These are phyloP conservation scores for Passiflora organensis DNA, from an alignment of 345 rosid species.

Conservation along the genomic window DNA sequence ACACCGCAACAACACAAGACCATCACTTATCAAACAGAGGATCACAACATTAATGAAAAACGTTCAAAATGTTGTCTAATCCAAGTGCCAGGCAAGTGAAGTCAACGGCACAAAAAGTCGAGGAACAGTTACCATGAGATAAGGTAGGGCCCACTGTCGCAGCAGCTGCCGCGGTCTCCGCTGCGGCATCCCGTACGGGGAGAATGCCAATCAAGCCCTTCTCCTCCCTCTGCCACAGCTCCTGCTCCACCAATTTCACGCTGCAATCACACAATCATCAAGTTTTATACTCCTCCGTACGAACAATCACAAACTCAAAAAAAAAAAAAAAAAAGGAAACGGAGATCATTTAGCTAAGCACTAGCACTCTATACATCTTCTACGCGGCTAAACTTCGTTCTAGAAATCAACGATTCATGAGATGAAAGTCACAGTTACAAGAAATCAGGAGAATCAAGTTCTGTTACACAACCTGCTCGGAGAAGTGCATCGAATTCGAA, in stretches of 20 bases:
- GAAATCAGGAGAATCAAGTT: too few relatives aligned
- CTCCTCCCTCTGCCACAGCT: constrained; percentile 97
- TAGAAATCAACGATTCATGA: too few relatives aligned
- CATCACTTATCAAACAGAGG: neutral
- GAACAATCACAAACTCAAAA: too few relatives aligned
- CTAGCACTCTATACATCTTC: too few relatives aligned
- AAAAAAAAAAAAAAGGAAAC: neutral
- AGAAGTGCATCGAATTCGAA: constrained; percentile 98
- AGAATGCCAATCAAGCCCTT: constrained; percentile 90
- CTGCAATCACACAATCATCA: constrained; percentile 22
- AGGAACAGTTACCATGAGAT: constrained; percentile 43
- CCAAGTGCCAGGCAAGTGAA: too few relatives aligned
- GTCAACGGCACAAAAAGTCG: neutral
- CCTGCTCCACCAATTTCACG: constrained; percentile 97
- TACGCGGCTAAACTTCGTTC: too few relatives aligned
- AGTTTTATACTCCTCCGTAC: too few relatives aligned
- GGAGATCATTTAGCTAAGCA: neutral
- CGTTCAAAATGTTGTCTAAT: too few relatives aligned
- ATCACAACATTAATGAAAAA: constrained; percentile 4
- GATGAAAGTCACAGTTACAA: too few relatives aligned
- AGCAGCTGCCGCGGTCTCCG: constrained; percentile 51
- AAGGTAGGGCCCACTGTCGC: constrained; percentile 35
- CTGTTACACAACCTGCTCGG: constrained; percentile 62
- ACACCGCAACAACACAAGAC: too few relatives aligned
- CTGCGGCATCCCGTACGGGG: constrained; percentile 79